phyloP scores from a whole-genome alignment of 1,139 yeast genomes.

The Candida sanyaensis region DNA sequence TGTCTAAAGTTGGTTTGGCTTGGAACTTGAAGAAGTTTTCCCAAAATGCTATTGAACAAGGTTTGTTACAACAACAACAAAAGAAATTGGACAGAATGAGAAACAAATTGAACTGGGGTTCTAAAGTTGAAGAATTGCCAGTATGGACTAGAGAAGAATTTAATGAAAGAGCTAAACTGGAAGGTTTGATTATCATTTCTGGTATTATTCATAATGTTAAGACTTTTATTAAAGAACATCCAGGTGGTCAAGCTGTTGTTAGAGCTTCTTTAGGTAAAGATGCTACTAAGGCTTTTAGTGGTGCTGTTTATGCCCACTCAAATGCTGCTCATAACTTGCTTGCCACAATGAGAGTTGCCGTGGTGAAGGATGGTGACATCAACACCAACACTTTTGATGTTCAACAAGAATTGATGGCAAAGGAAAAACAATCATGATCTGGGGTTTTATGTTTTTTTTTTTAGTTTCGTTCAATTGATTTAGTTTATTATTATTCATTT shows the following conservation, averaged over 20 bases:
- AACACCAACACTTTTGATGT: slow-evolving; percentile 51
- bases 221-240: slow-evolving; percentile 85
- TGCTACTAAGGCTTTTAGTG: slow-evolving; percentile 96
- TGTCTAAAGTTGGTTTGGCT: slow-evolving; percentile 82
- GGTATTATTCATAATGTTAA: slow-evolving; percentile 96
- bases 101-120: slow-evolving; percentile 87
- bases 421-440: slow-evolving; percentile 21
- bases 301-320: slow-evolving; percentile 96
- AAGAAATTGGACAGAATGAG: slow-evolving; percentile 88
- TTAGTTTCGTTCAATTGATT: neutral
- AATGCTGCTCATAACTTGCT: slow-evolving; percentile 97
- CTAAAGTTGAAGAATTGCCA: slow-evolving; percentile 79
- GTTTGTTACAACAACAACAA: slow-evolving; percentile 92
- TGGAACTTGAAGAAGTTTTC: slow-evolving; percentile 91
- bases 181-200: slow-evolving; percentile 73
- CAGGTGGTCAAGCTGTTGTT: slow-evolving; percentile 93
- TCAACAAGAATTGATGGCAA: slow-evolving; percentile 53
- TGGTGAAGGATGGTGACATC: slow-evolving; percentile 68
- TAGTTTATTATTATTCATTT: neutral
- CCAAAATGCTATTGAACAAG: slow-evolving; percentile 95
- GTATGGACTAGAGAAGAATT: slow-evolving; percentile 89
- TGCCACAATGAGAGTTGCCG: slow-evolving; percentile 95
- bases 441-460: neutral
- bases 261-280: slow-evolving; percentile 91
- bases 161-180: slow-evolving; percentile 59